Base-by-base conservation (phyloP, 805 yeast species). In the Metschnikowia gelsemii region DNA sequence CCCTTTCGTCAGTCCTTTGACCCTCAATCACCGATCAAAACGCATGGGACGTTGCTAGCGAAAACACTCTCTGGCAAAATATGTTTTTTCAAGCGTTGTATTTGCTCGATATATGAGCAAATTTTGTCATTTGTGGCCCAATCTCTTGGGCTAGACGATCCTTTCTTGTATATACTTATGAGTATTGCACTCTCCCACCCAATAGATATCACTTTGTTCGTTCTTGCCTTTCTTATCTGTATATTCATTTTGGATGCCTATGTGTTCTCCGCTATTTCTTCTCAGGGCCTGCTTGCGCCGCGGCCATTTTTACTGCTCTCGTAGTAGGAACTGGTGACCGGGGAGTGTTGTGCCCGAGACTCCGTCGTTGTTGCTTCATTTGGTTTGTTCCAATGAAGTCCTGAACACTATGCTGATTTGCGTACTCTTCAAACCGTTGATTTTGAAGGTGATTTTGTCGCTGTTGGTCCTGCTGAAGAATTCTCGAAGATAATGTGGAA, bases 231-330 rank as follows among this genome's bases (percentile, higher is more conserved):
- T 14, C 16, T 17, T 16, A 19, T 19, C 12, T 19, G 11, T 19
- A 13, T n/a, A 12, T 32, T 8, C 5, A 17, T 30, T 30, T 21
- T 20, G 11, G 17, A 5, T 27, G n/a, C n/a, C n/a, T n/a, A n/a
- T n/a, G n/a, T n/a, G 4, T 27, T 27, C 14, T 18, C 16, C 20
- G 5, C 24, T 21, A 16, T 9, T 32, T 19, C 25, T 34, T 21
- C 12, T 27, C 38, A 13, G 32, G 26, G 13, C 23, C 25, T 26
- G 44, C 48, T 37, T 56, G 58, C 3, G 32, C 43, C 12, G 42
- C 38, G 5, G 63, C 65, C 33, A 66, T 40, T 42, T 66, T 64
- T 7, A 63, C 68, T 8, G 70, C 68, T 35, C 69, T 47, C 1
- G 70, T 63, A 5, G 62, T 59, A 5, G 70, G 69, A 1, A 61